Conservation (phyloP, 2,329 filamentous ascomycete species). For the Microsporum audouinii region DNA sequence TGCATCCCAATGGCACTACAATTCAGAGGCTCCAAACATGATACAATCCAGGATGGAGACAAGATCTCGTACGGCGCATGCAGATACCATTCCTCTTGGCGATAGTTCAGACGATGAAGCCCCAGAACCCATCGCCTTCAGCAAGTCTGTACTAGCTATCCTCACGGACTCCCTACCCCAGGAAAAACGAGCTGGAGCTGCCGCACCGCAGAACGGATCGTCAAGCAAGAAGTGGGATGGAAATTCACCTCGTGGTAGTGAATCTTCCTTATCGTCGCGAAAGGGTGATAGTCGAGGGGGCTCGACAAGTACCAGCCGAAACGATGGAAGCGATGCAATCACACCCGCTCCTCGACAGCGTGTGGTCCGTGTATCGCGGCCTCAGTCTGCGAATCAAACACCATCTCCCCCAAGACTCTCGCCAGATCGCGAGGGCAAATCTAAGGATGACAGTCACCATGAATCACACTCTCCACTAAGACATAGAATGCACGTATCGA, state of each 20-base stretch:
- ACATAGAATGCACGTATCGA: background rate
- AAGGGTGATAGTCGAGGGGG: slow-evolving; percentile 8
- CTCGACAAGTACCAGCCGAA: slow-evolving; percentile 23
- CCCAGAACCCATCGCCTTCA: slow-evolving; percentile 83
- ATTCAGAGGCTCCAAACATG: background rate
- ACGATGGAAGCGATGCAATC: slow-evolving; percentile 17
- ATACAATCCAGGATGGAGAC: background rate
- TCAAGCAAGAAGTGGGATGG: slow-evolving; percentile 26
- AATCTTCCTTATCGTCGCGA: slow-evolving; percentile 16
- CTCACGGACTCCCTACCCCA: slow-evolving; percentile 42
- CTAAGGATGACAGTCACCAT: slow-evolving; percentile 12
- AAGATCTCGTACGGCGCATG: background rate
- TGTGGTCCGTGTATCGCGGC: slow-evolving; percentile 25
- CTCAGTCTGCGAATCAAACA: slow-evolving; percentile 28
- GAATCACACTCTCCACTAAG: background rate
- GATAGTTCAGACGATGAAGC: slow-evolving; percentile 95
- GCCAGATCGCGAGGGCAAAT: slow-evolving; percentile 24
- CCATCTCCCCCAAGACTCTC: slow-evolving; percentile 32
- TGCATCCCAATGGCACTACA: background rate
- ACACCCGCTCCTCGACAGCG: slow-evolving; percentile 37
- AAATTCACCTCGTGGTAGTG: slow-evolving; percentile 28
- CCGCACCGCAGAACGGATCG: slow-evolving; percentile 18
- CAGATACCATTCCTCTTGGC: slow-evolving; percentile 6
- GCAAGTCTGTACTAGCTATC: slow-evolving; percentile 78
- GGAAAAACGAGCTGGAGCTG: slow-evolving; percentile 32